These are phyloP conservation scores for Pinus taeda DNA, from an alignment of 75 land plant genomes.

Conservation along the genomic window DNA sequence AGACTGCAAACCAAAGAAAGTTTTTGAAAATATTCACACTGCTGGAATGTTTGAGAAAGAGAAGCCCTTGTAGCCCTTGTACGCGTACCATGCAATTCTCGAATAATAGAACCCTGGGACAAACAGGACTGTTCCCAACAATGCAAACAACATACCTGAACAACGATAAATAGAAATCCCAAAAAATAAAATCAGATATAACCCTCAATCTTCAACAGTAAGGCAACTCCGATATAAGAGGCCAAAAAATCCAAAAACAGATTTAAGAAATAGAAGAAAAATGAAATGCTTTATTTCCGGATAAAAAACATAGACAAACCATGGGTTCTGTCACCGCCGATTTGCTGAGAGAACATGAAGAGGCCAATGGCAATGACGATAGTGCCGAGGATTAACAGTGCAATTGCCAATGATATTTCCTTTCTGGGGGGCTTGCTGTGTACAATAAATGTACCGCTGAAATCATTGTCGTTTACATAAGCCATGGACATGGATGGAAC, in stretches of 20 bases:
- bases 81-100: constrained; percentile 32
- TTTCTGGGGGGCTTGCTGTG: constrained; percentile 83
- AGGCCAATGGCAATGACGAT: constrained; percentile 60
- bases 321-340: constrained; percentile 82
- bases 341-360: constrained; percentile 55
- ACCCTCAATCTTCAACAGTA: no score
- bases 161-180: neutral
- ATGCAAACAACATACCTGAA: constrained; percentile 20
- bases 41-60: constrained; percentile 18
- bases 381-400: constrained; percentile 75
- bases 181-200: no score
- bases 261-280: no score
- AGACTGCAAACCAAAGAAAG: no score
- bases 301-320: constrained; percentile 27
- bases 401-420: constrained; percentile 80
- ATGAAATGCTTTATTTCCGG: no score
- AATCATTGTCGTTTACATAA: no score
- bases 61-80: constrained; percentile 31
- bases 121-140: constrained; percentile 12
- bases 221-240: no score
- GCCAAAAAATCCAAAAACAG: no score
- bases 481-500: no score
- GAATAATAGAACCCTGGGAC: constrained; percentile 29
- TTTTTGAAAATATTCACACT: no score
- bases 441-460: constrained; percentile 17